These are phyloP conservation scores for Calonectria naviculata DNA, from an alignment of 2,329 filamentous ascomycete genomes.

Conservation along the genomic window DNA sequence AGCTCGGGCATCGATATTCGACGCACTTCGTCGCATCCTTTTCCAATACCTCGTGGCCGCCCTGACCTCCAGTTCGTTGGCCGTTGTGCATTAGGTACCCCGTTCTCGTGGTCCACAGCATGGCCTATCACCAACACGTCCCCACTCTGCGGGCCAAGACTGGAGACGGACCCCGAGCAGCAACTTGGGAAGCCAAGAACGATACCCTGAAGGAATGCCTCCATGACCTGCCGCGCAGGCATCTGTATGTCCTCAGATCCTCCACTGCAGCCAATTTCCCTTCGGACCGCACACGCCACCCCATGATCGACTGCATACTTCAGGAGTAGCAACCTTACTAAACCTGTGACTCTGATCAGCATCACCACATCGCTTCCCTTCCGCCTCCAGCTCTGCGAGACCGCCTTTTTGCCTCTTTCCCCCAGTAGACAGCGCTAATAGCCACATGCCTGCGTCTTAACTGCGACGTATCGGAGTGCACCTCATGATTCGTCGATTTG, in stretches of 20 bases:
- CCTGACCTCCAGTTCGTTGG: constrained; percentile 24
- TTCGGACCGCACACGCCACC: constrained; percentile 1
- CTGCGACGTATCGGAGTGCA: constrained; percentile 3
- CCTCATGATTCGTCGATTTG: neutral
- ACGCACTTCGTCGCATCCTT: constrained; percentile 4
- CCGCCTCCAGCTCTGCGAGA: neutral
- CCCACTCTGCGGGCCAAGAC: constrained; percentile 15
- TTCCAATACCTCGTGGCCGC: constrained; percentile 19
- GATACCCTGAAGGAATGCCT: neutral
- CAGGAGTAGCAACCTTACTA: constrained; percentile 2
- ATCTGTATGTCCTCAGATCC: neutral
- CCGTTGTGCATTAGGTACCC: constrained; percentile 1
- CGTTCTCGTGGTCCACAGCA: neutral
- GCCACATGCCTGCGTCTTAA: neutral
- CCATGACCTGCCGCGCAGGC: neutral
- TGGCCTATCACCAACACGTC: constrained; percentile 13
- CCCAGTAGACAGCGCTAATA: neutral
- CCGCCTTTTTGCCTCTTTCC: constrained; percentile 5
- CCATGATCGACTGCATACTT: constrained; percentile 6
- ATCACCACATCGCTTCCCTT: neutral
- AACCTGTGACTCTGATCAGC: neutral
- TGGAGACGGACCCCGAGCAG: neutral
- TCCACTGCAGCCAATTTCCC: neutral
- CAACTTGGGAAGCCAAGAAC: neutral
- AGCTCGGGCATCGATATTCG: neutral